phyloP scores from a whole-genome alignment of 345 rosid species.

The Camelina laxa region DNA sequence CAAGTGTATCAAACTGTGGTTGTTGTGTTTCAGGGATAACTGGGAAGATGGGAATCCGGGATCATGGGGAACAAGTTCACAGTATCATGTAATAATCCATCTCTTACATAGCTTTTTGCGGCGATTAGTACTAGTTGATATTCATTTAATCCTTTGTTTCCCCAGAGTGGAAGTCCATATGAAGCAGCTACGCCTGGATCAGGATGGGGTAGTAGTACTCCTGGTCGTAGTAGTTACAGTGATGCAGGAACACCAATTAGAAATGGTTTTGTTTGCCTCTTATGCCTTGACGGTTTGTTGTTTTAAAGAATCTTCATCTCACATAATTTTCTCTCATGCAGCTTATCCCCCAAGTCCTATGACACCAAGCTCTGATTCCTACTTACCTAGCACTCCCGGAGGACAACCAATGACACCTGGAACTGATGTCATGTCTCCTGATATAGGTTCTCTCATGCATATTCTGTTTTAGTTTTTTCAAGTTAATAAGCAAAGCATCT shows the following conservation, averaged over 20 bases:
- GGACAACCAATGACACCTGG: slow-evolving; percentile 90
- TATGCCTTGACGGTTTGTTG: background rate
- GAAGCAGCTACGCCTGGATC: slow-evolving; percentile 90
- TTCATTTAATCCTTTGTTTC: slow-evolving; percentile 7
- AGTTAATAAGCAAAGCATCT: background rate
- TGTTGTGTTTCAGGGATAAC: slow-evolving; percentile 57
- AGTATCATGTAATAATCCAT: slow-evolving; percentile 59
- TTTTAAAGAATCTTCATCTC: background rate
- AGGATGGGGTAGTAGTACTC: slow-evolving; percentile 68
- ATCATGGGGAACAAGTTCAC: slow-evolving; percentile 79
- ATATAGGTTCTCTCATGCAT: slow-evolving; percentile 61
- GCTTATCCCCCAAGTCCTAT: slow-evolving; percentile 82
- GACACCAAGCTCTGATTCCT: slow-evolving; percentile 74
- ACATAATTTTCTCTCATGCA: slow-evolving; percentile 41
- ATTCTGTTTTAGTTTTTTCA: background rate
- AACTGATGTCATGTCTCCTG: slow-evolving; percentile 75
- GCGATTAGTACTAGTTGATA: background rate
- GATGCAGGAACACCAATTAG: slow-evolving; percentile 84
- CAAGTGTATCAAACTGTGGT: background rate
- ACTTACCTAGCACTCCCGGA: slow-evolving; percentile 87
- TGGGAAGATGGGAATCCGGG: slow-evolving; percentile 88
- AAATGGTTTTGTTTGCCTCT: slow-evolving; percentile 52
- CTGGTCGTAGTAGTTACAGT: slow-evolving; percentile 74
- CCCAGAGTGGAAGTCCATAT: slow-evolving; percentile 73
- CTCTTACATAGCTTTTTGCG: background rate